Evolutionary conservation across 352 stramenopile genomes (phyloP).

Genomic region (Globisporangium recalcitrans): DNA sequence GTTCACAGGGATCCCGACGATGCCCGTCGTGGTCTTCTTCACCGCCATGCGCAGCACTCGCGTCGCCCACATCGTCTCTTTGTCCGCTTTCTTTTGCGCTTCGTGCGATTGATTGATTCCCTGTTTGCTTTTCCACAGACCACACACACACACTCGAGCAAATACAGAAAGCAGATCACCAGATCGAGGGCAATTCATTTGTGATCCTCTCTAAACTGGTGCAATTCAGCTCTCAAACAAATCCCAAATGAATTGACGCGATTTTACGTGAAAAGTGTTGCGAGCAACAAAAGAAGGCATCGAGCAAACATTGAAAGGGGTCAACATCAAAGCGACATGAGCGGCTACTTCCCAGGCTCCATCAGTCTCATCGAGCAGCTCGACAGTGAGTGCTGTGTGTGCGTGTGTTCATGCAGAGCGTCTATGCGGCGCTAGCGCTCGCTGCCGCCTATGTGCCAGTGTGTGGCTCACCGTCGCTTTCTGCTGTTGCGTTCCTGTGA

Average conservation of each 20-base stretch:
- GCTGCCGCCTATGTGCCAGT: background rate
- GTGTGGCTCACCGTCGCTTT: background rate
- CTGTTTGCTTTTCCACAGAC: conserved; percentile 24
- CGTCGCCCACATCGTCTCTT: conserved; percentile 68
- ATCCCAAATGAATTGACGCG: conserved; percentile 14
- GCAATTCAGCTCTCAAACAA: too few species aligned
- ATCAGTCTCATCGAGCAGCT: conserved; percentile 82
- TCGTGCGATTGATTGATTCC: conserved; percentile 13
- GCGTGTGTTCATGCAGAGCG: background rate
- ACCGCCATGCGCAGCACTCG: conserved; percentile 81
- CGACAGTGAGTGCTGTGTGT: conserved; percentile 77
- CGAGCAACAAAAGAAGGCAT: background rate
- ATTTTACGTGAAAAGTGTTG: background rate
- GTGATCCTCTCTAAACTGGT: background rate
- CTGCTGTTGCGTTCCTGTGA: background rate
- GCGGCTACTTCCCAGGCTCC: conserved; percentile 70
- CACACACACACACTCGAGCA: background rate
- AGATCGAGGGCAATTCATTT: conserved; percentile 19
- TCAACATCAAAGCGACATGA: conserved; percentile 34
- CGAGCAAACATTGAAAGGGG: conserved; percentile 7
- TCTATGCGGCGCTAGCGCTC: background rate
- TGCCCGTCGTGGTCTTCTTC: conserved; percentile 83
- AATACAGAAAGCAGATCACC: conserved; percentile 13
- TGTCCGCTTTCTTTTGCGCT: conserved; percentile 11
- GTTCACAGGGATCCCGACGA: conserved; percentile 83